phyloP scores from a whole-genome alignment of 495 filamentous ascomycete genomes.

The Penicillium flavigenum region DNA sequence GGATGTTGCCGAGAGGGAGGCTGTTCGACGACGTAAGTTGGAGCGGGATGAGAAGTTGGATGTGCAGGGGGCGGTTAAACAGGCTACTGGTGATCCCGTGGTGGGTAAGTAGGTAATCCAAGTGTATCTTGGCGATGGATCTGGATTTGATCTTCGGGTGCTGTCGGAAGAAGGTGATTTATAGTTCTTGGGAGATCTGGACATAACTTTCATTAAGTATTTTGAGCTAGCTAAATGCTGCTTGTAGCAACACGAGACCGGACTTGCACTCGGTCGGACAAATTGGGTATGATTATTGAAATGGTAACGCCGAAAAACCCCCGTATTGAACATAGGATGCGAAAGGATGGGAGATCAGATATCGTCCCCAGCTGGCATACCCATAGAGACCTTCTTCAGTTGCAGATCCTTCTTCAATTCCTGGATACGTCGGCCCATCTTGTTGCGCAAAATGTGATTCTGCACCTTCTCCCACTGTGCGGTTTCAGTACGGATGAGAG shows the following conservation, averaged over 20 bases:
- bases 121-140: not conserved
- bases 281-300: constrained; percentile 13
- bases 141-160: not conserved
- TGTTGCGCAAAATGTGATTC: constrained; percentile 51
- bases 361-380: constrained; percentile 40
- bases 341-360: constrained; percentile 20
- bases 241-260: constrained; percentile 5
- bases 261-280: not conserved
- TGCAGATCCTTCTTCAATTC: constrained; percentile 48
- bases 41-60: constrained; percentile 32
- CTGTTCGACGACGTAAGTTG: constrained; percentile 32
- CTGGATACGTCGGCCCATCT: constrained; percentile 49
- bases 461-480: constrained; percentile 41
- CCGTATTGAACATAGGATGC: not conserved
- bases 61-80: constrained; percentile 28
- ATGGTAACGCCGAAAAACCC: constrained; percentile 6
- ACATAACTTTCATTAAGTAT: constrained; percentile 11
- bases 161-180: not conserved
- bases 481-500: constrained; percentile 45
- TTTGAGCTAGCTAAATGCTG: constrained; percentile 6
- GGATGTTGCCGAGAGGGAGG: constrained; percentile 32
- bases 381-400: constrained; percentile 50
- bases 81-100: constrained; percentile 34
- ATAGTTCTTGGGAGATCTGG: not conserved
- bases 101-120: constrained; percentile 14